These are phyloP conservation scores for Crepidotus variabilis DNA, from an alignment of 768 basidiomycete species.

Conservation along the genomic window DNA sequence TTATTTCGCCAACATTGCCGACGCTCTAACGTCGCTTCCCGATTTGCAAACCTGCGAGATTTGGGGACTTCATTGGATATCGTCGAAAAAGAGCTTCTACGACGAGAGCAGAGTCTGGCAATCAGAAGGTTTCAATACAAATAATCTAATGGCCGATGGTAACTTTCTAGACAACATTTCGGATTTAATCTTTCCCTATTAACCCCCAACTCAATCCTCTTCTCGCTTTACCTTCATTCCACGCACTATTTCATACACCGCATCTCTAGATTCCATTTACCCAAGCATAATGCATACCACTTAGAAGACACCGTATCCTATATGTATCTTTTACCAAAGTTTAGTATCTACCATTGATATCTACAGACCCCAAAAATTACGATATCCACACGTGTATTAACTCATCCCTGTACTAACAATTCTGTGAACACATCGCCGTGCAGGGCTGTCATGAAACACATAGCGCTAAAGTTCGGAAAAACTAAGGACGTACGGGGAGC, in stretches of 20 bases:
- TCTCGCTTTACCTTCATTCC: conserved; percentile 1
- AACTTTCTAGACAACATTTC: conserved; percentile 27
- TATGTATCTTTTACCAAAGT: not conserved
- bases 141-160: conserved; percentile 25
- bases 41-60: conserved; percentile 67
- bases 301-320: not conserved
- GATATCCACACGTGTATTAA: not conserved
- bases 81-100: conserved; percentile 40
- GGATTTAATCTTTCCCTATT: conserved; percentile 30
- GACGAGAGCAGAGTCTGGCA: conserved; percentile 49
- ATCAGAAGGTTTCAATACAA: conserved; percentile 39
- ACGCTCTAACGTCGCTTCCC: conserved; percentile 53
- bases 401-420: not conserved
- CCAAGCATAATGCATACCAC: not conserved
- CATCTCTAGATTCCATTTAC: not conserved
- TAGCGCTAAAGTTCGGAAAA: not conserved
- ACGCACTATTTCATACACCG: not conserved
- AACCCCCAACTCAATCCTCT: conserved; percentile 7
- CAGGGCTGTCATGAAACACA: not conserved
- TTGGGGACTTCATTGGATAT: conserved; percentile 73
- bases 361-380: not conserved
- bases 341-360: not conserved
- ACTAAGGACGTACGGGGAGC: not conserved
- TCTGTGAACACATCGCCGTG: not conserved
- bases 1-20: conserved; percentile 61